Conservation (phyloP, 169 alveolate genomes). For the Plasmodium relictum region DNA sequence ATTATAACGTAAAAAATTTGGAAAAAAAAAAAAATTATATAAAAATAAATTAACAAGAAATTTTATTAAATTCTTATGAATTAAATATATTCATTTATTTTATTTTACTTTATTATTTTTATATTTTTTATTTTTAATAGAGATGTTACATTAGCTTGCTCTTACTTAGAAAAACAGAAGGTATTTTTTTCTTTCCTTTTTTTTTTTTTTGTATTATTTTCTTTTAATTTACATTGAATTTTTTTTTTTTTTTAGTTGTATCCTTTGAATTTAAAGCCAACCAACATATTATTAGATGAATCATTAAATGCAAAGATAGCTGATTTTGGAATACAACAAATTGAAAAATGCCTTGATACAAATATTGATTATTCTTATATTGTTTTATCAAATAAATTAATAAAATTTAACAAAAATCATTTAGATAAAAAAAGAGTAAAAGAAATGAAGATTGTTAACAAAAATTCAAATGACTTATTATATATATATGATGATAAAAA, state of each 20-base stretch:
- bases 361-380: conserved; percentile 54
- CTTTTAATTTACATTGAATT: neutral
- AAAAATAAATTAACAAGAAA: neutral
- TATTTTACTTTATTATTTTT: neutral
- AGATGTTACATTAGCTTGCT: conserved; percentile 74
- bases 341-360: conserved; percentile 73
- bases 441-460: conserved; percentile 23
- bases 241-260: neutral
- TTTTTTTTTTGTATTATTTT: neutral
- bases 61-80: neutral
- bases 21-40: neutral
- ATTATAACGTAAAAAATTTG: conserved; percentile 42
- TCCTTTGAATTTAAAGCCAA: conserved; percentile 67
- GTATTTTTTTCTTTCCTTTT: neutral
- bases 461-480: conserved; percentile 7
- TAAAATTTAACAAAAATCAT: conserved; percentile 18
- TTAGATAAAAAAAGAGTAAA: conserved; percentile 8
- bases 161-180: conserved; percentile 62
- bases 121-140: conserved; percentile 27
- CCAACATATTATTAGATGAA: conserved; percentile 74
- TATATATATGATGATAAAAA: conserved; percentile 23
- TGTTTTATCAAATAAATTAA: conserved; percentile 18
- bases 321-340: conserved; percentile 70
- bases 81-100: conserved; percentile 8
- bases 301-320: conserved; percentile 70